Conservation (phyloP, 1,284 basidiomycete species). For the Wolfiporia cocos region DNA sequence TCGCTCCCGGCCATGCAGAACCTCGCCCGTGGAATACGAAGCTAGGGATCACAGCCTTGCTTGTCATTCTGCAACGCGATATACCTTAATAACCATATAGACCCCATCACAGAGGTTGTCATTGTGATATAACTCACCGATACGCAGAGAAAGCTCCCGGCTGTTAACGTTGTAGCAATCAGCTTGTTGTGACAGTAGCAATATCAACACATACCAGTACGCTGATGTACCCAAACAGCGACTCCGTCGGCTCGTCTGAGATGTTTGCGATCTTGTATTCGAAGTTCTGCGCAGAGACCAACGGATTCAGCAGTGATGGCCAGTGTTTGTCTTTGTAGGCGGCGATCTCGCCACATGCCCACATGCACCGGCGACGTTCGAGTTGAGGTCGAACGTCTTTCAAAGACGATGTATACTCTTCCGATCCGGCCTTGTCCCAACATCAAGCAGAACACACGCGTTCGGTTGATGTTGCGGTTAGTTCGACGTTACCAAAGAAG, state of each 20-base stretch:
- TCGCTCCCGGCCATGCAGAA: conserved; percentile 85
- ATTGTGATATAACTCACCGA: conserved; percentile 59
- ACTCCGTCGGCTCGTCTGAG: conserved; percentile 92
- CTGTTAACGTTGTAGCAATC: no score
- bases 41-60: conserved; percentile 85
- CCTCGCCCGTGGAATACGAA: conserved; percentile 97
- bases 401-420: conserved; percentile 90
- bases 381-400: conserved; percentile 94
- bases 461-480: no score
- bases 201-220: conserved; percentile 70
- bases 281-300: conserved; percentile 91
- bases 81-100: conserved; percentile 60
- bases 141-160: conserved; percentile 96
- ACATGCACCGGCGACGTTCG: conserved; percentile 89
- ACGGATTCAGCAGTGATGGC: no score
- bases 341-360: conserved; percentile 95
- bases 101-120: no score
- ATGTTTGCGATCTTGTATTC: conserved; percentile 92
- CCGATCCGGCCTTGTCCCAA: conserved; percentile 83
- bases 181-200: no score
- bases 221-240: conserved; percentile 89
- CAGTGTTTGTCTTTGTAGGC: conserved; percentile 89
- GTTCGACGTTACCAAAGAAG: neutral
- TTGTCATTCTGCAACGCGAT: conserved; percentile 89
- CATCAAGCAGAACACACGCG: conserved; percentile 86